phyloP scores from a whole-genome alignment of 495 filamentous ascomycete species.

The Penicillium odoratum region DNA sequence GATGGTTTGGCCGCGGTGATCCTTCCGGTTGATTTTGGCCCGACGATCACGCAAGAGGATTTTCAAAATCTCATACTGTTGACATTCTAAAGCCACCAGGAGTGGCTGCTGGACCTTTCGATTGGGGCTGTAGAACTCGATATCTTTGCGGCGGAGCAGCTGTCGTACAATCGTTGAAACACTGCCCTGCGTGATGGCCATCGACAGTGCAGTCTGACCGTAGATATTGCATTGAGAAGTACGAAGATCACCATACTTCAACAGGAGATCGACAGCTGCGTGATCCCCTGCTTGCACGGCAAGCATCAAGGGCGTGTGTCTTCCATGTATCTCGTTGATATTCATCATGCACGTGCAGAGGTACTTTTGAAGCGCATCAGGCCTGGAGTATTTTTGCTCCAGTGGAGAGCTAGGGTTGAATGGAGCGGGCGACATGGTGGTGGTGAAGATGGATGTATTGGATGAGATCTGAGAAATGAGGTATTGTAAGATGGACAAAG shows the following conservation, averaged over 20 bases:
- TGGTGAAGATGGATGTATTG: too few species aligned
- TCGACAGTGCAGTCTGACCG: not conserved
- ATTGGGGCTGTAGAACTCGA: not conserved
- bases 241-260: not conserved
- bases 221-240: not conserved
- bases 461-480: too few species aligned
- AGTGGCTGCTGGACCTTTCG: not conserved
- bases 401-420: not conserved
- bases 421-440: too few species aligned
- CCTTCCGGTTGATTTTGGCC: not conserved
- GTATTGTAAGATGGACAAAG: too few species aligned
- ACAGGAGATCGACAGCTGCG: not conserved
- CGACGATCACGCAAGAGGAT: not conserved
- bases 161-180: not conserved
- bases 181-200: not conserved
- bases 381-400: not conserved
- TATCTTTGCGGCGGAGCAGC: not conserved
- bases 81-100: constrained; percentile 7
- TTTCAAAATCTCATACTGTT: constrained; percentile 7
- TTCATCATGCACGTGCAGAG: not conserved
- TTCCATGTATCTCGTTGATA: not conserved
- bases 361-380: not conserved
- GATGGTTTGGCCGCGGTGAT: not conserved
- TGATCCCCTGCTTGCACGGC: not conserved
- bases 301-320: not conserved